phyloP scores from a whole-genome alignment of 108 stramenopile genomes.

The Chaetoceros tenuissimus region DNA sequence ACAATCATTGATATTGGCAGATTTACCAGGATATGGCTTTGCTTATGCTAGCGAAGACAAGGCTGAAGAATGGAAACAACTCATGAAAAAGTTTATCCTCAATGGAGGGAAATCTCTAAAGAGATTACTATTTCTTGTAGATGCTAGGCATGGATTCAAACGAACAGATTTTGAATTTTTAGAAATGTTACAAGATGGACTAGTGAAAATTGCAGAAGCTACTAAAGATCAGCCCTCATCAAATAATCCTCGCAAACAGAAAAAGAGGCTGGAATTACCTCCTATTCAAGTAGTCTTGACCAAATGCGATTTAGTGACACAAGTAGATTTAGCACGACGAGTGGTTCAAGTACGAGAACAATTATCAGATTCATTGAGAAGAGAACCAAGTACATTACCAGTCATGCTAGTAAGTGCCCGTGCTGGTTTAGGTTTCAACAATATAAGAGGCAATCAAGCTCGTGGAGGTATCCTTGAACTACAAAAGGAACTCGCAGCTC shows the following conservation, averaged over 20 bases:
- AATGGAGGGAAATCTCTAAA: conserved; percentile 50
- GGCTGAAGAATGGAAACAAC: conserved; percentile 39
- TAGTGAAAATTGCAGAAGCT: conserved; percentile 8
- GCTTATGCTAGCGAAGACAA: conserved; percentile 56
- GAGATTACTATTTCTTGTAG: conserved; percentile 62
- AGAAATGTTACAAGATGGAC: conserved; percentile 26
- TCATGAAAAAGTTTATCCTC: conserved; percentile 57
- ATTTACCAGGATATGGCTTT: conserved; percentile 84
- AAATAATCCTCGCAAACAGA: background rate
- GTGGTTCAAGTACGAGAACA: conserved; percentile 50
- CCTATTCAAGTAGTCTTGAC: conserved; percentile 79
- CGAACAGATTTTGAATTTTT: conserved; percentile 64
- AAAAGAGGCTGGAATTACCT: conserved; percentile 32
- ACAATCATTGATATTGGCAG: conserved; percentile 47
- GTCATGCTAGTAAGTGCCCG: conserved; percentile 74
- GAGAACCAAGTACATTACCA: conserved; percentile 61
- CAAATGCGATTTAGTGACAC: conserved; percentile 75
- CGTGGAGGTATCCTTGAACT: conserved; percentile 63
- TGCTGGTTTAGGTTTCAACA: conserved; percentile 43
- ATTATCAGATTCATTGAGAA: conserved; percentile 53
- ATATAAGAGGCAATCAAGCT: conserved; percentile 24
- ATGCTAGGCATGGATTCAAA: conserved; percentile 79
- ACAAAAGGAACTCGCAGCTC: conserved; percentile 59
- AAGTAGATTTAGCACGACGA: conserved; percentile 61
- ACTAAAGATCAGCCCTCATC: too few relatives aligned